Base-by-base conservation (phyloP, 257 asterid genomes). In the Rubia yunnanensis region DNA sequence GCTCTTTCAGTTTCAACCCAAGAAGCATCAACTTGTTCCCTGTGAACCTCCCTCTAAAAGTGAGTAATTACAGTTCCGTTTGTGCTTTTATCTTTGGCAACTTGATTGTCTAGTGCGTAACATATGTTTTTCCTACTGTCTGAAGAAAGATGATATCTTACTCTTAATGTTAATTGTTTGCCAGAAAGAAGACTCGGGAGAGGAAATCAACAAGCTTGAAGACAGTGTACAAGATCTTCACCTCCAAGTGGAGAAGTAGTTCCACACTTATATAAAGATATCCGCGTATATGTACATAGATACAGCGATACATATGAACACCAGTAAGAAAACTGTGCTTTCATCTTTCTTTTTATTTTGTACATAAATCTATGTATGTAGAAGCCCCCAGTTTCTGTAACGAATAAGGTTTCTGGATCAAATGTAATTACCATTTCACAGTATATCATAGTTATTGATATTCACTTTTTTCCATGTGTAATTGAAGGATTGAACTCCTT, bases 1-100 rank as follows among this genome's bases (percentile, higher is more conserved):
- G 96, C 74, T 86, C 85, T 67, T 78, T 85, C 73, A 73, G 76
- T 58, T 89, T 85, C 75, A 76, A 83, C 34, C 84, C 79, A 49
- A 70, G 76, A 79, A 80, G 87, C 81, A 87, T 89, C 77, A 83
- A 82, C 72, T 79, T 92, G 69, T 92, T 84, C 75, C 79, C 88
- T 0, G 87, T 85, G 22, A 85, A 80, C 57, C 70, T 71, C 17
- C 82, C 94, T 65, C 36, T 59, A 44, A 82, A 87, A 58, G 95
- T 90, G 77, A 88, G 95, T 78, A 63, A 34, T 23, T 22, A 17
- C 26, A 20, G 38, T 60, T 50, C 36, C 32, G n/a, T 10, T 31
- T 65, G 31, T 66, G 48, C 30, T 18, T 49, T 39, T 57, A 50
- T 50, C 27, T 50, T 50, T 53, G 54, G 54, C 56, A 4, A 9